Evolutionary conservation across 805 yeast species (phyloP).

Genomic region (Candida fluviatilis): DNA sequence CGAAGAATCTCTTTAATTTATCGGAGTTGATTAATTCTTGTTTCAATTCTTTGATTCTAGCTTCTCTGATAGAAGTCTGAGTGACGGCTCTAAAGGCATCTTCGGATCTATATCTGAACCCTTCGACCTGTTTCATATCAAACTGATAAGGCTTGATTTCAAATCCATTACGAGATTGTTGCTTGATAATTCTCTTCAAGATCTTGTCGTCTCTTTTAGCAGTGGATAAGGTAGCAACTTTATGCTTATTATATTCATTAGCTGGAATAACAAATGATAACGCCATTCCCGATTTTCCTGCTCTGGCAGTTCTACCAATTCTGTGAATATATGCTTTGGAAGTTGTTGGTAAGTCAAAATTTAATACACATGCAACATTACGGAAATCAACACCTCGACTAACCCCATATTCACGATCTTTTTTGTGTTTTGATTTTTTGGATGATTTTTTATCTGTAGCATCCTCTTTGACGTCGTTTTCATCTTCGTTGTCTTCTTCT

Average conservation of each 20-base stretch:
- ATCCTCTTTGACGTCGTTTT: slow-evolving; percentile 15
- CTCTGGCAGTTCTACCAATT: slow-evolving; percentile 96
- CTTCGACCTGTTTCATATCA: slow-evolving; percentile 88
- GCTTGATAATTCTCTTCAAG: slow-evolving; percentile 66
- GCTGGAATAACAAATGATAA: slow-evolving; percentile 84
- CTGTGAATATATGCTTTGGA: slow-evolving; percentile 90
- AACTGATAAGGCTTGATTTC: slow-evolving; percentile 85
- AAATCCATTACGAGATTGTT: slow-evolving; percentile 69
- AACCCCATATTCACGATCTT: slow-evolving; percentile 84
- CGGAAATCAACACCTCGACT: slow-evolving; percentile 96
- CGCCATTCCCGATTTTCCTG: slow-evolving; percentile 93
- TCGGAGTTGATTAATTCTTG: slow-evolving; percentile 84
- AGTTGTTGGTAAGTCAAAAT: slow-evolving; percentile 89
- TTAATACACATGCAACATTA: slow-evolving; percentile 93
- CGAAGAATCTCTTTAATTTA: slow-evolving; percentile 88
- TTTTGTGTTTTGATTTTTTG: slow-evolving; percentile 29
- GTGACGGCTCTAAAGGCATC: slow-evolving; percentile 97
- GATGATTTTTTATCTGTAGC: slow-evolving; percentile 12
- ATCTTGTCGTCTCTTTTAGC: slow-evolving; percentile 87
- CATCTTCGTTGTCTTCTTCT: slow-evolving; percentile 25
- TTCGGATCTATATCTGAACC: slow-evolving; percentile 93
- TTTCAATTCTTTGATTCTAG: slow-evolving; percentile 84
- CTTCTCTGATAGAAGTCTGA: slow-evolving; percentile 83
- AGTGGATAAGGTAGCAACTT: slow-evolving; percentile 63
- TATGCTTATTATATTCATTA: slow-evolving; percentile 86